Evolutionary conservation across 2,329 filamentous ascomycete species (phyloP), one percentile per base, ranked within the genome.

Genomic region (Fusarium tupiense): DNA sequence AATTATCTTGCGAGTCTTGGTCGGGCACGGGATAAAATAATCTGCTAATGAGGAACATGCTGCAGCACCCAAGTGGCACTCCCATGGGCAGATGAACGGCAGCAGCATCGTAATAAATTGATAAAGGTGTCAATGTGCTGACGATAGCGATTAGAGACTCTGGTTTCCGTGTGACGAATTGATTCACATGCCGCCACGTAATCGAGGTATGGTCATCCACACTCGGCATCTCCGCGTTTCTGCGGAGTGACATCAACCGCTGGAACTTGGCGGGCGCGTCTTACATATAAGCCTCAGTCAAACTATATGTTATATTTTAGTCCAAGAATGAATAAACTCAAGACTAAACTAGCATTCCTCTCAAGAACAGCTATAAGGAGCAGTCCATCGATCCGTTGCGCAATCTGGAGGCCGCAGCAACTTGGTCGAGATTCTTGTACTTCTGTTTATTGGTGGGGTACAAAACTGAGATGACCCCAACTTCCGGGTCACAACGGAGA

Each of bases 281-380:
- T 4, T 9, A 31, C 29, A 31, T 12, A 31, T 3, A 12, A 3
- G 22, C 5, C 14, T 52, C 14, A 6, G 16, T 22, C 2, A n/a
- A 4, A 3, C n/a, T 14, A n/a, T 33, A 9, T 13, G 29, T 8
- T 5, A 8, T 22, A 19, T 11, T 6, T 3, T 9, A 4, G 11
- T 7, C 29, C 22, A 52, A 7, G 31, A 24, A 35, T 5, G 5
- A 52, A 14, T 7, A 24, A 19, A 35, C 29, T 8, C 3, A 3
- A 35, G 1, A 52, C 6, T n/a, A 20, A 16, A 37, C 8, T 8
- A 8, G 17, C 1, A 2, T 3, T 17, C 8, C 24, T 10, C 3
- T 37, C 12, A 10, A 5, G 1, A 20, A 14, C 0, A 20, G 16
- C 8, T 20, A 20, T 53, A 0, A 2, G 6, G 1, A 26, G 3